Conservation (phyloP, 106 monocot species). For the Apostasia shenzhenica region DNA sequence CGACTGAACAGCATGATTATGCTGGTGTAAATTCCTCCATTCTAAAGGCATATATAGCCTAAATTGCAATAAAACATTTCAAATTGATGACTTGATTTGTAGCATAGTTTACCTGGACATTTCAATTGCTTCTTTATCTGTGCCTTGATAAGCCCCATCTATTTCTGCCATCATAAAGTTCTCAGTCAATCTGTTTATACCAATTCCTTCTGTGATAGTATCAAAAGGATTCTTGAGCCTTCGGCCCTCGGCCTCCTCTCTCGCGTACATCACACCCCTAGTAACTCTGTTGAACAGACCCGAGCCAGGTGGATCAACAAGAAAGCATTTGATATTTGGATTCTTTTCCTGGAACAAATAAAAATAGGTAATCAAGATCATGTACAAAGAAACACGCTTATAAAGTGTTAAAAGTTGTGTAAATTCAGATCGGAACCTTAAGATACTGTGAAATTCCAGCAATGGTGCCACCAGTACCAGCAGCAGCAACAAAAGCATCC, state of each 20-base stretch:
- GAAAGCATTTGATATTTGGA: constrained; percentile 77
- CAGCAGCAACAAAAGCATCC: constrained; percentile 83
- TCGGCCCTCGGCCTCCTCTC: constrained; percentile 88
- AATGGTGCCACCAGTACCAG: constrained; percentile 94
- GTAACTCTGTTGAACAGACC: constrained; percentile 97
- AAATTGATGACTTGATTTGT: too few species aligned
- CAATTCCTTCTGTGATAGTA: constrained; percentile 95
- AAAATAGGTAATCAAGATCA: background rate
- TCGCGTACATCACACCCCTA: constrained; percentile 96
- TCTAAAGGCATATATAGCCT: background rate
- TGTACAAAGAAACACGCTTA: background rate
- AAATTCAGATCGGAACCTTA: constrained; percentile 41
- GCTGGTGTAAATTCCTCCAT: too few species aligned
- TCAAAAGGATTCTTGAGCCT: constrained; percentile 97
- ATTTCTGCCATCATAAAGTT: constrained; percentile 87
- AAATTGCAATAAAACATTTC: background rate
- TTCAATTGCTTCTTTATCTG: constrained; percentile 88
- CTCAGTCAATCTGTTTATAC: constrained; percentile 85
- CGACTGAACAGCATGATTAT: too few species aligned
- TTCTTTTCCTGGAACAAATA: constrained; percentile 53
- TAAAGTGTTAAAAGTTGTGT: background rate
- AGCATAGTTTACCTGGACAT: constrained; percentile 66
- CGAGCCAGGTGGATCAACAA: constrained; percentile 92
- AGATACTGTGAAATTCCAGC: constrained; percentile 91
- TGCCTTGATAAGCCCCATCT: constrained; percentile 85